phyloP scores from a whole-genome alignment of 257 asterid species.

The Solanum lycopersicoides region DNA sequence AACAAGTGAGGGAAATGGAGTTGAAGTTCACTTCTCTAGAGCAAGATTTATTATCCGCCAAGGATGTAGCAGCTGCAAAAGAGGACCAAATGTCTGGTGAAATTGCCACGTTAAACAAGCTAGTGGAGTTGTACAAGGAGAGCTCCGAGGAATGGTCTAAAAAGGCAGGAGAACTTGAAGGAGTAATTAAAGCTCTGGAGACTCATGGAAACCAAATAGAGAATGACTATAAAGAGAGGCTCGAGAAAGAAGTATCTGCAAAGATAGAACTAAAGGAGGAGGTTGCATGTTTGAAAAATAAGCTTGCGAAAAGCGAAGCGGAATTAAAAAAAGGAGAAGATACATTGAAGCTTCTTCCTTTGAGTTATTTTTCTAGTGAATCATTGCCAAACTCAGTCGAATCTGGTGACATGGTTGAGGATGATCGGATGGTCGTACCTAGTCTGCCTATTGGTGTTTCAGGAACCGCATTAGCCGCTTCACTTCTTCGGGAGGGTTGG shows the following conservation, averaged over 20 bases:
- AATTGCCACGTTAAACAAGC: slow-evolving; percentile 72
- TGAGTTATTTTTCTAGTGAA: slow-evolving; percentile 27
- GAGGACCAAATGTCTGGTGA: slow-evolving; percentile 76
- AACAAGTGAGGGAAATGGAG: slow-evolving; percentile 67
- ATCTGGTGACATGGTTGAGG: slow-evolving; percentile 27
- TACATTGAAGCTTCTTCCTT: slow-evolving; percentile 37
- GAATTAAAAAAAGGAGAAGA: slow-evolving; percentile 61
- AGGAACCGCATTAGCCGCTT: slow-evolving; percentile 92
- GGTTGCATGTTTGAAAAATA: slow-evolving; percentile 44
- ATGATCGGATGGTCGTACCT: slow-evolving; percentile 63
- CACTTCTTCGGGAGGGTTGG: slow-evolving; percentile 99
- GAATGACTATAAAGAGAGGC: slow-evolving; percentile 62
- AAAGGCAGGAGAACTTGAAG: slow-evolving; percentile 96
- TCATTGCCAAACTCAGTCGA: slow-evolving; percentile 16
- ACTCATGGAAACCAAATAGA: slow-evolving; percentile 72
- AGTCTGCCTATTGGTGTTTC: slow-evolving; percentile 75
- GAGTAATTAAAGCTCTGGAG: slow-evolving; percentile 92
- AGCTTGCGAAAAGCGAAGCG: slow-evolving; percentile 29
- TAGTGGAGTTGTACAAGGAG: slow-evolving; percentile 79
- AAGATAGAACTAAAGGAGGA: slow-evolving; percentile 70
- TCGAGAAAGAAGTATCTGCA: slow-evolving; percentile 54
- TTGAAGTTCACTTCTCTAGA: slow-evolving; percentile 57
- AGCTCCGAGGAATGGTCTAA: slow-evolving; percentile 94
- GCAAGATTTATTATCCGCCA: slow-evolving; percentile 61
- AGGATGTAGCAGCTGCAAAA: slow-evolving; percentile 53